Percentiles rank a stretch among this genome's conserved stretches.
Conservation (phyloP, 106 monocot genomes). For the Ottelia alismoides region DNA sequence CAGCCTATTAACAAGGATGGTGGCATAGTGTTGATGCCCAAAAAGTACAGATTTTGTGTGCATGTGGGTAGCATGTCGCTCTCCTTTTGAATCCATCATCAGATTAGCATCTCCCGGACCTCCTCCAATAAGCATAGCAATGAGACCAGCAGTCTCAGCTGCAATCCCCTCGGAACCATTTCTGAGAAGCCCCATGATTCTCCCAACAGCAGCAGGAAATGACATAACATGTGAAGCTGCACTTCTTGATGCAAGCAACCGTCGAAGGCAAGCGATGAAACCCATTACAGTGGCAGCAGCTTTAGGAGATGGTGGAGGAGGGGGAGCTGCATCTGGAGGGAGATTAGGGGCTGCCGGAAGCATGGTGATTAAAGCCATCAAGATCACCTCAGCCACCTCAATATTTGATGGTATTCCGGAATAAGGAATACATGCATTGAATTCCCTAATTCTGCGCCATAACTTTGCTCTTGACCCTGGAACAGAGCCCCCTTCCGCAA, state of each 20-base stretch:
- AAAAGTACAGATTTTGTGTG: slow-evolving; percentile 95
- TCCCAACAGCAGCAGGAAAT: slow-evolving; percentile 96
- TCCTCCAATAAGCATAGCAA: slow-evolving; percentile 91
- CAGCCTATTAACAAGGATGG: slow-evolving; percentile 82
- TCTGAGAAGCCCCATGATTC: slow-evolving; percentile 95
- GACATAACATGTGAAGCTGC: slow-evolving; percentile 97
- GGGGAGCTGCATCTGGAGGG: slow-evolving; percentile 90
- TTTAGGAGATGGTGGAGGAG: slow-evolving; percentile 94
- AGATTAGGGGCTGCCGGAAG: slow-evolving; percentile 89
- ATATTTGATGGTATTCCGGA: slow-evolving; percentile 62
- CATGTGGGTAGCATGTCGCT: slow-evolving; percentile 94
- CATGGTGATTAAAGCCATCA: slow-evolving; percentile 99
- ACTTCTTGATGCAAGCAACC: slow-evolving; percentile 81
- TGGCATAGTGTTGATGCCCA: slow-evolving; percentile 54
- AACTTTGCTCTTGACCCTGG: slow-evolving; percentile 86
- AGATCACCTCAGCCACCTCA: slow-evolving; percentile 92
- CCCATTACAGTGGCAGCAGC: slow-evolving; percentile 97
- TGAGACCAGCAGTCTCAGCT: slow-evolving; percentile 79
- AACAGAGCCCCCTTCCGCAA: slow-evolving; percentile 82
- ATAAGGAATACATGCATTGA: slow-evolving; percentile 97
- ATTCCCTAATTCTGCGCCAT: slow-evolving; percentile 97
- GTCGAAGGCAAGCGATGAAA: slow-evolving; percentile 82
- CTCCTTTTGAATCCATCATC: slow-evolving; percentile 73
- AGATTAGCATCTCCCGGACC: slow-evolving; percentile 61
- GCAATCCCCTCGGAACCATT: slow-evolving; percentile 96